Evolutionary conservation across 2,329 filamentous ascomycete species (phyloP).

Genomic region (Thelonectria olida): DNA sequence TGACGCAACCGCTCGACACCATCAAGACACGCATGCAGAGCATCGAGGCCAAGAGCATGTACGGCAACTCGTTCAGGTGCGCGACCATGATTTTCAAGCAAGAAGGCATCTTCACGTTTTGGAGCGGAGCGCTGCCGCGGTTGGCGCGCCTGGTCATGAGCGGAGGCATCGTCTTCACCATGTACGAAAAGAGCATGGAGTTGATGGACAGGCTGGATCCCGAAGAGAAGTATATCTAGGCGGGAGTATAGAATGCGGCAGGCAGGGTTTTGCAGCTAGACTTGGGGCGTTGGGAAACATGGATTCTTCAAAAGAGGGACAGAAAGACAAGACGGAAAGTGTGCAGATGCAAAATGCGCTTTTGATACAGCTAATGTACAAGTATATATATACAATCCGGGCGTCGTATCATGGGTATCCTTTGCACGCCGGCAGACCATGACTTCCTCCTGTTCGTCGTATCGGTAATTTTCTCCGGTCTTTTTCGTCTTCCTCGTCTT

Average conservation of each 20-base stretch:
- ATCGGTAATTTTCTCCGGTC: neutral
- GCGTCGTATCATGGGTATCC: constrained; percentile 32
- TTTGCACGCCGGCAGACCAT: constrained; percentile 26
- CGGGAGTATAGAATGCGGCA: neutral
- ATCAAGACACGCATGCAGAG: constrained; percentile 99
- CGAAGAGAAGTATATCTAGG: constrained; percentile 80
- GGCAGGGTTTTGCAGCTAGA: neutral
- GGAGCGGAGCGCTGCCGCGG: constrained; percentile 90
- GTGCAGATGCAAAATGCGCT: constrained; percentile 25
- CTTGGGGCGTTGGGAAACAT: constrained; percentile 25
- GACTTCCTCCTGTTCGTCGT: constrained; percentile 8
- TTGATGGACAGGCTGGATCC: constrained; percentile 83
- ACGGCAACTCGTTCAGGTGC: constrained; percentile 89
- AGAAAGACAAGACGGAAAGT: constrained; percentile 3
- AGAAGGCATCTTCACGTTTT: constrained; percentile 89
- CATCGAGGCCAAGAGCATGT: constrained; percentile 80
- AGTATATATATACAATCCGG: constrained; percentile 25
- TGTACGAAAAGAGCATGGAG: constrained; percentile 98
- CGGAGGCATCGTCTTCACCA: constrained; percentile 96
- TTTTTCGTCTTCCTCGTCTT: neutral
- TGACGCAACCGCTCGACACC: constrained; percentile 82
- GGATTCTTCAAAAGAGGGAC: constrained; percentile 5
- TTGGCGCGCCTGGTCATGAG: constrained; percentile 87
- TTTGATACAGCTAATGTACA: constrained; percentile 41
- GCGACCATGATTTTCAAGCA: constrained; percentile 85